Base-by-base conservation (phyloP, 331 rosid species). In the Saraca asoca region DNA sequence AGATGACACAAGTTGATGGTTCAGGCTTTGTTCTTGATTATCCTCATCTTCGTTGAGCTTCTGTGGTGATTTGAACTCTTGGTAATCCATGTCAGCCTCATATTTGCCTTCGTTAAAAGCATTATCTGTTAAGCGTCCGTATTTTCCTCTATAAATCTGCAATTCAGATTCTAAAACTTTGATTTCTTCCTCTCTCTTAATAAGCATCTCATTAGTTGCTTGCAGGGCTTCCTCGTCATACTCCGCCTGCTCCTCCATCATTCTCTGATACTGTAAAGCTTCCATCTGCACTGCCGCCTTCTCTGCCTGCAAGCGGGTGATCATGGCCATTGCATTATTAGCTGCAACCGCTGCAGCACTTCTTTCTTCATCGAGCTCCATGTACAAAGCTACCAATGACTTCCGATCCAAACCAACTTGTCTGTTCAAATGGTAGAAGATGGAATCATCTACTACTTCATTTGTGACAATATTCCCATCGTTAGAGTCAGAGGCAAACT, bases 231-330 rank as follows among this genome's bases (percentile, higher is more conserved):
- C 98, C 68, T 90, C 90, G 42, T 94, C 98, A 54, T 90, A 90
- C 85, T 94, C 97, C 0, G 86, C 87, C 67, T 94, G 97, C 64
- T 90, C 97, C 76, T 94, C 97, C 98, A 87, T 90, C 95, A 94
- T 83, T 79, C 98, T 87, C 50, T 94, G 98, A 71, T 94, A 90
- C 60, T 90, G 98, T 59, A 90, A 80, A 41, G 98, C 97, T 38
- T 93, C 98, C 98, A 93, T 93, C 72, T 90, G 95, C 72, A 90
- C 84, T 0, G 90, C 85, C 0, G 96, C 98, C 75, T 93, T 93
- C 63, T 93, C 95, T 0, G 91, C 96, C 55, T 94, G 96, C 19
- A 94, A 58, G 60, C 88, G 74, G 4, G 95, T 94, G 69, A 94
- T 94, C 98, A 90, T 94, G 8, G 97, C 95, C 98, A 94, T 90